phyloP scores from a whole-genome alignment of 2,329 filamentous ascomycete species.

The Hypoxylon sp. region DNA sequence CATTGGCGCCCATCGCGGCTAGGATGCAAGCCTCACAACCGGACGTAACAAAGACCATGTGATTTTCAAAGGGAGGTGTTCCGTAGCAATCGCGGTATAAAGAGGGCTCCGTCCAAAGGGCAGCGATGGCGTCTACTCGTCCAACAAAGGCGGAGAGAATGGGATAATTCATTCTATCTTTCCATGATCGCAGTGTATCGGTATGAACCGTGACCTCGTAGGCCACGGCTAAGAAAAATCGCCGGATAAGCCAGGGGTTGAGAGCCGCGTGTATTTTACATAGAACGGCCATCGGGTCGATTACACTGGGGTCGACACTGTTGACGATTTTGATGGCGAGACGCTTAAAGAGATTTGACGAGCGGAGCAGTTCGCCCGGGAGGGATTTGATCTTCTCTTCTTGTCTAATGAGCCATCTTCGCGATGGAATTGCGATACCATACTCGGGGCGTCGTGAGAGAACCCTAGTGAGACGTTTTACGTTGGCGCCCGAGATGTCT shows the following conservation, averaged over 20 bases:
- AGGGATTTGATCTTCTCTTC: conserved; percentile 51
- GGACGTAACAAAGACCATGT: conserved; percentile 52
- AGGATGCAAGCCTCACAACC: conserved; percentile 70
- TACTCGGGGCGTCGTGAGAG: conserved; percentile 58
- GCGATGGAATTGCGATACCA: conserved; percentile 53
- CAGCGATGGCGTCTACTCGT: conserved; percentile 54
- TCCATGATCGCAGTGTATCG: conserved; percentile 51
- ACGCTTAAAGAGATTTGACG: conserved; percentile 54
- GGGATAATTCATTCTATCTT: conserved; percentile 37
- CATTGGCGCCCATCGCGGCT: conserved; percentile 63
- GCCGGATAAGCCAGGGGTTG: conserved; percentile 61
- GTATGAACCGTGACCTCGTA: conserved; percentile 59
- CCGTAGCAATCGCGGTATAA: conserved; percentile 58
- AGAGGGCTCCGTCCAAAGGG: conserved; percentile 58
- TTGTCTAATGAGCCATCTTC: conserved; percentile 58
- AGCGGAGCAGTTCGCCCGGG: conserved; percentile 48
- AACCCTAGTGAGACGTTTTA: conserved; percentile 56
- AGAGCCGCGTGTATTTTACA: conserved; percentile 61
- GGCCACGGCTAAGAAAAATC: conserved; percentile 60
- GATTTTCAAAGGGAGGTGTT: conserved; percentile 50
- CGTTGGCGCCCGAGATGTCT: conserved; percentile 49
- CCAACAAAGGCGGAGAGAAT: conserved; percentile 52
- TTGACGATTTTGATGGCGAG: conserved; percentile 55
- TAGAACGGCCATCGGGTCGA: conserved; percentile 56
- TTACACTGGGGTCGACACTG: conserved; percentile 46